These are phyloP conservation scores for Streptanthus diversifolius DNA, from an alignment of 345 rosid genomes.

Conservation along the genomic window DNA sequence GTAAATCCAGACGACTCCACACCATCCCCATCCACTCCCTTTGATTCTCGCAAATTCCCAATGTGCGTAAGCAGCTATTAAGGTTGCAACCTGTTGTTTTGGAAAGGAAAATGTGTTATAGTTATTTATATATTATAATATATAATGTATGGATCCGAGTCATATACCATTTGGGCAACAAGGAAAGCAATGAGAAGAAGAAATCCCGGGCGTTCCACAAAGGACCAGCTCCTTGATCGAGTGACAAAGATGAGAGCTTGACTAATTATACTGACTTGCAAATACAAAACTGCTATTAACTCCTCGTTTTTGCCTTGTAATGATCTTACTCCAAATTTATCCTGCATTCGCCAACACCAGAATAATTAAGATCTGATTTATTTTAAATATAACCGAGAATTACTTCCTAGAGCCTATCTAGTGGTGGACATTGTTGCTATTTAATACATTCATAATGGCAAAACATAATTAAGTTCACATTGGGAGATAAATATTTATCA, in stretches of 20 bases:
- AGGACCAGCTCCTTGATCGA: constrained; percentile 86
- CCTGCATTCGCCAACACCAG: constrained; percentile 35
- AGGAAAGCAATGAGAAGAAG: constrained; percentile 63
- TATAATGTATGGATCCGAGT: not conserved
- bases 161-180: constrained; percentile 63
- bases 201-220: constrained; percentile 74
- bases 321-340: constrained; percentile 63
- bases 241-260: constrained; percentile 96
- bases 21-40: constrained; percentile 96
- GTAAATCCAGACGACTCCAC: constrained; percentile 77
- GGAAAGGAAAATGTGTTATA: not conserved
- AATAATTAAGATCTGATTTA: not conserved
- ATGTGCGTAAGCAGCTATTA: constrained; percentile 61
- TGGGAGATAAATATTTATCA: not conserved
- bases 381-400: not conserved
- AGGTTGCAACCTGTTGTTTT: constrained; percentile 59
- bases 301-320: constrained; percentile 45
- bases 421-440: not conserved
- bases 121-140: not conserved
- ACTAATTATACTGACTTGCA: constrained; percentile 89
- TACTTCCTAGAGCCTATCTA: not conserved
- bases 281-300: constrained; percentile 72
- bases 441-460: not conserved
- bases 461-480: not conserved
- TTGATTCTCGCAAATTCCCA: constrained; percentile 64